Evolutionary conservation across 148 eudicot genomes (phyloP).

Genomic region (Pouteria glomerata): DNA sequence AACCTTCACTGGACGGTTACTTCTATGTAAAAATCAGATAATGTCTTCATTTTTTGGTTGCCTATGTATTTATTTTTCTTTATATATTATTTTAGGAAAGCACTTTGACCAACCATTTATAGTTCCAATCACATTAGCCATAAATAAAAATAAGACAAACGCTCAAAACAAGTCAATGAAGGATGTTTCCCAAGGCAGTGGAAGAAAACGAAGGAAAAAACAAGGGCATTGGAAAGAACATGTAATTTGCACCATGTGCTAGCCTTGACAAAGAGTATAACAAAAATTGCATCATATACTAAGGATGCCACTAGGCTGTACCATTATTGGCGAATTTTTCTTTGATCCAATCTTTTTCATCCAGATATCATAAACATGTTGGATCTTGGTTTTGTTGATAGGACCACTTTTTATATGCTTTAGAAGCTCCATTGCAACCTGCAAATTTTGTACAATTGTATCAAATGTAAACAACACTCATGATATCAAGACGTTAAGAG

Average conservation of each 20-base stretch:
- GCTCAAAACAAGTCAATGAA: not conserved
- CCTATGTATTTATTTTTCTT: not conserved
- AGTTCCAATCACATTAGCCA: not conserved
- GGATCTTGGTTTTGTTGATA: slow-evolving; percentile 27
- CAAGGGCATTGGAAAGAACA: not conserved
- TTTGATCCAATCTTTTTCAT: slow-evolving; percentile 46
- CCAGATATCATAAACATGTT: slow-evolving; percentile 50
- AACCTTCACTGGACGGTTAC: not conserved
- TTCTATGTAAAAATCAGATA: not conserved
- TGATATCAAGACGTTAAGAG: too few relatives aligned
- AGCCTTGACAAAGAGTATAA: too few relatives aligned
- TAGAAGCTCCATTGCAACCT: slow-evolving; percentile 71
- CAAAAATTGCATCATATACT: not conserved
- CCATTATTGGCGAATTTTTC: slow-evolving; percentile 46
- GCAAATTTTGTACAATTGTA: not conserved
- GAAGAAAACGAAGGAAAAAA: not conserved
- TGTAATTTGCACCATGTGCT: not conserved
- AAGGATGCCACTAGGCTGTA: slow-evolving; percentile 9
- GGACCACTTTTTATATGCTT: slow-evolving; percentile 26
- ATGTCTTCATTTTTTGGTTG: not conserved
- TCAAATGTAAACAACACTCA: too few relatives aligned
- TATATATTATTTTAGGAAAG: not conserved
- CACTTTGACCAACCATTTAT: not conserved
- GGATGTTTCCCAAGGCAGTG: not conserved
- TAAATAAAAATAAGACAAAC: not conserved